Evolutionary conservation across 1,284 basidiomycete species (phyloP), one percentile per base, ranked within the genome.

Genomic region (Malassezia sp.): DNA sequence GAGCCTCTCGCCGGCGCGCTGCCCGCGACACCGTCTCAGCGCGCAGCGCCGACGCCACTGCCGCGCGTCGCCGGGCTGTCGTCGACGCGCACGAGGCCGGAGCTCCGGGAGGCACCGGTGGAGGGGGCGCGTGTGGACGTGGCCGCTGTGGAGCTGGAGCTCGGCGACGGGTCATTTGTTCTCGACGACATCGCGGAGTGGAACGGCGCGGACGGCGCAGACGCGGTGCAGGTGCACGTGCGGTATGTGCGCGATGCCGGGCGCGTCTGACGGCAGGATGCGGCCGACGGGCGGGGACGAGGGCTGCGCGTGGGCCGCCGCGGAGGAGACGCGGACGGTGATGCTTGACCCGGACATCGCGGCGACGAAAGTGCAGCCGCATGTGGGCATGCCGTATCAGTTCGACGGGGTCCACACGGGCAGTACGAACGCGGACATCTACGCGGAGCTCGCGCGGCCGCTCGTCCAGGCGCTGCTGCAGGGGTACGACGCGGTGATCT

Each of bases 401-500:
- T 43, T 63, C 71, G 80, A 89, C 71, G 76, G 83, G 53, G 77
- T 89, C 46, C 79, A 87, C 35, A 85, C 81, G 1, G 83, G 83
- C 0, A 80, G 82, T 1, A 79, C 82, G 45, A 97, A 95, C 49
- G 83, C 83, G 53, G 79, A 80, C 0, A 77, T 91, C 0, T 97
- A 96, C 70, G 78, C 78, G 26, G 79, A 82, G 4, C 82, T 87
- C 1, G 90, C 87, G 0, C 78, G 80, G 10, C 83, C 83, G 1
- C 85, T 95, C 61, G 86, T 96, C 0, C 52, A 61, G 52, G 63
- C 66, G 2, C 56, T 56, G 17, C 47, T 68, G 22, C 58, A 54
- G 18, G 65, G 65, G 22, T 68, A 63, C 46, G 57, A 68, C 23
- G 65, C 60, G 2, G 57, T 67, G 11, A 52, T 67, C 21, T 60